Conservation (phyloP, 352 stramenopile genomes). For the Phytophthora cajani region DNA sequence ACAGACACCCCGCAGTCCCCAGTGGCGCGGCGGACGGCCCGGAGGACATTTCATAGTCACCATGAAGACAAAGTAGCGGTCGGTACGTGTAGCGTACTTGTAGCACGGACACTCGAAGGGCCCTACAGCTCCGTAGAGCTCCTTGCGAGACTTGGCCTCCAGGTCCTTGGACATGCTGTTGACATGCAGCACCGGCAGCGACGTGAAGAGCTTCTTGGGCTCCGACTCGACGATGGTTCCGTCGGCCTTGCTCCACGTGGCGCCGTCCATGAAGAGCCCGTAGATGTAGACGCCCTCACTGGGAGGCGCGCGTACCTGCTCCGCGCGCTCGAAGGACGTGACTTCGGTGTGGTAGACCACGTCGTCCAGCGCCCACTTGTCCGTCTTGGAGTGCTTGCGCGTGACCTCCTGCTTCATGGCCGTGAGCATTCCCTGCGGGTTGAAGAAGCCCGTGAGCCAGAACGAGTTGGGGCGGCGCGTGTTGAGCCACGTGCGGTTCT, state of each 20-base stretch:
- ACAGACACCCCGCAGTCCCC: slow-evolving; percentile 93
- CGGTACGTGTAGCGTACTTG: slow-evolving; percentile 96
- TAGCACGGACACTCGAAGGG: slow-evolving; percentile 97
- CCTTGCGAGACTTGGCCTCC: slow-evolving; percentile 92
- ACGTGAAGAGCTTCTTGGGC: slow-evolving; percentile 97
- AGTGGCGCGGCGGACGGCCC: slow-evolving; percentile 93
- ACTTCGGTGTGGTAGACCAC: slow-evolving; percentile 98
- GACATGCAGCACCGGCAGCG: slow-evolving; percentile 95
- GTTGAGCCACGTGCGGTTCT: slow-evolving; percentile 97
- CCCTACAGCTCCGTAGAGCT: slow-evolving; percentile 91
- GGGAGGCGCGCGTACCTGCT: slow-evolving; percentile 90
- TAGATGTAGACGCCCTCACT: slow-evolving; percentile 98
- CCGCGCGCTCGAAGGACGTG: slow-evolving; percentile 92
- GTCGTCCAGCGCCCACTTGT: slow-evolving; percentile 98
- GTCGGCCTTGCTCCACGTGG: slow-evolving; percentile 95
- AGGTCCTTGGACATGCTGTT: slow-evolving; percentile 95
- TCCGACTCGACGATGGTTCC: slow-evolving; percentile 95
- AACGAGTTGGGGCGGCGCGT: slow-evolving; percentile 94
- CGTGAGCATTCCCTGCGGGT: slow-evolving; percentile 98
- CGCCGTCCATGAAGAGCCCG: slow-evolving; percentile 97
- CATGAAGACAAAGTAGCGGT: slow-evolving; percentile 98
- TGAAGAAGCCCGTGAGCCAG: slow-evolving; percentile 99
- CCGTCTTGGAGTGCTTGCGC: slow-evolving; percentile 94
- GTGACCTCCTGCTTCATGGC: slow-evolving; percentile 99
- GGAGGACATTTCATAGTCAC: slow-evolving; percentile 91